Conservation (phyloP, 768 basidiomycete genomes). For the Cubamyces lactineus region DNA sequence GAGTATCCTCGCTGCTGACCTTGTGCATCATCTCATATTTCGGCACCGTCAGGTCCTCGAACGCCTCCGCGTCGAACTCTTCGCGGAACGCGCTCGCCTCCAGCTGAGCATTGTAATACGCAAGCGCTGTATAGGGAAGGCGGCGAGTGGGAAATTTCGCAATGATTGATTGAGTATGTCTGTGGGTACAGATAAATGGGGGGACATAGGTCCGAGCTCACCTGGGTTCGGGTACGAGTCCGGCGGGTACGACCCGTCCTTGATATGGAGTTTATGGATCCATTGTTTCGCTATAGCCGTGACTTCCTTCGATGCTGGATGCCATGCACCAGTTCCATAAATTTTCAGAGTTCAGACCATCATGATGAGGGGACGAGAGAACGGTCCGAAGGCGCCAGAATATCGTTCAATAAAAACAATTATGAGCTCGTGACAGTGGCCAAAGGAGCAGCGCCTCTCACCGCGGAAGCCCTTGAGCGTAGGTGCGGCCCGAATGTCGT, state of each 20-base stretch:
- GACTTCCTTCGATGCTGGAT: constrained; percentile 68
- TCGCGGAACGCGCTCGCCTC: constrained; percentile 93
- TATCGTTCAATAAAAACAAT: constrained; percentile 1
- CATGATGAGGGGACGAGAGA: background rate
- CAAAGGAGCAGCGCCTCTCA: constrained; percentile 31
- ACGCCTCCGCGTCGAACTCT: constrained; percentile 75
- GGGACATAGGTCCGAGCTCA: constrained; percentile 40
- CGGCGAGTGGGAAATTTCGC: background rate
- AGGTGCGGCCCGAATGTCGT: constrained; percentile 86
- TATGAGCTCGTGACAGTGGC: constrained; percentile 18
- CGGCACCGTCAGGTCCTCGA: constrained; percentile 84
- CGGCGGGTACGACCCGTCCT: constrained; percentile 82
- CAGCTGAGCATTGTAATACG: constrained; percentile 87
- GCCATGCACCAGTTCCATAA: background rate
- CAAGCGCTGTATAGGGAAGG: constrained; percentile 57
- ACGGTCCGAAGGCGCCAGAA: constrained; percentile 10
- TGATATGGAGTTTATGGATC: constrained; percentile 79
- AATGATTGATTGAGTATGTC: background rate
- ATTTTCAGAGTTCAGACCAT: constrained; percentile 4
- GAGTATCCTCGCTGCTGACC: constrained; percentile 44
- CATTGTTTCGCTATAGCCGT: constrained; percentile 69
- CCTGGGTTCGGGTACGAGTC: constrained; percentile 92
- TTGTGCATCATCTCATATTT: constrained; percentile 79
- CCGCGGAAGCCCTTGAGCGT: constrained; percentile 68
- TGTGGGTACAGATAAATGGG: background rate